A percentile compares a stretch with the other conserved stretches of the same genome.
Evolutionary conservation across 495 filamentous ascomycete genomes (phyloP).

Genomic region (Neurospora sp.): DNA sequence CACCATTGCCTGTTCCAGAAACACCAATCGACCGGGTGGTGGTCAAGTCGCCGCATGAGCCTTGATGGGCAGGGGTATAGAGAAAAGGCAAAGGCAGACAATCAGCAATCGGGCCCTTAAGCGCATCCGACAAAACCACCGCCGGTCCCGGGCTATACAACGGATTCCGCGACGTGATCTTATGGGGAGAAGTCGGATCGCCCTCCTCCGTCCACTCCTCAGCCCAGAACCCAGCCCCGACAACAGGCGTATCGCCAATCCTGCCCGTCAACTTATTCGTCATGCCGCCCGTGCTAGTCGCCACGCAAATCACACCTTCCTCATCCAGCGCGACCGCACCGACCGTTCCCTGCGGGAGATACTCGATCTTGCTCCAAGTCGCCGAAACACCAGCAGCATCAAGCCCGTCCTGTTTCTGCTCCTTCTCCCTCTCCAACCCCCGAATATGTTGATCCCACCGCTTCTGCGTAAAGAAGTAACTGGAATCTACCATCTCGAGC

Average conservation of each 20-base stretch:
- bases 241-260: constrained; percentile 79
- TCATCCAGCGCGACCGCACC: constrained; percentile 72
- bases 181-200: constrained; percentile 5
- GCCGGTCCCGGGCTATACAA: constrained; percentile 17
- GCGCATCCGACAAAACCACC: constrained; percentile 28
- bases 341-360: constrained; percentile 73
- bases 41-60: background rate
- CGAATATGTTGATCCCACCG: constrained; percentile 76
- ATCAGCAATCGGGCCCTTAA: constrained; percentile 38
- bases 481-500: constrained; percentile 52
- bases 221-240: constrained; percentile 86
- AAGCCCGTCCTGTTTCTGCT: background rate
- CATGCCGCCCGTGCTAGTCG: constrained; percentile 79
- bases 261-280: constrained; percentile 82
- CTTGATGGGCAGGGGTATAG: constrained; percentile 20
- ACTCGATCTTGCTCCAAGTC: constrained; percentile 43
- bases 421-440: constrained; percentile 47
- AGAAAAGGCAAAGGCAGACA: constrained; percentile 37
- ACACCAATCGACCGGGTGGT: constrained; percentile 53
- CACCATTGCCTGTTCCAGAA: constrained; percentile 84
- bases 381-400: constrained; percentile 10
- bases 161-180: background rate
- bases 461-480: constrained; percentile 68
- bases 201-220: constrained; percentile 58
- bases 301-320: constrained; percentile 61